These are phyloP conservation scores for Candida suzukii DNA, from an alignment of 805 yeast genomes.

Conservation along the genomic window DNA sequence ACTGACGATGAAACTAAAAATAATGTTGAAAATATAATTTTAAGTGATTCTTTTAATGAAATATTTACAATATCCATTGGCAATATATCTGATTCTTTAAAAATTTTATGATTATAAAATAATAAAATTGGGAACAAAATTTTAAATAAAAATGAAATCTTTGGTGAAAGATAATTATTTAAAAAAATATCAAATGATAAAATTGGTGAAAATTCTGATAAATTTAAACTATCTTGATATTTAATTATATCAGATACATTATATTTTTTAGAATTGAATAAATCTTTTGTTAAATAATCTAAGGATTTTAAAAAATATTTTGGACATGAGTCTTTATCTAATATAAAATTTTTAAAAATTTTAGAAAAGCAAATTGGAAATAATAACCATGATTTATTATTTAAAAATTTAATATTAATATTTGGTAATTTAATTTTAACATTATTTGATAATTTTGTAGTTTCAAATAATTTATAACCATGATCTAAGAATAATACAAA, in stretches of 20 bases:
- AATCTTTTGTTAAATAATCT: constrained; percentile 3
- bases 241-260: background rate
- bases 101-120: constrained; percentile 5
- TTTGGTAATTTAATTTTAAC: background rate
- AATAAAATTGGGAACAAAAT: constrained; percentile 8
- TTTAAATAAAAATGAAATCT: constrained; percentile 8
- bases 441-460: background rate
- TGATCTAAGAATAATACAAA: constrained; percentile 9
- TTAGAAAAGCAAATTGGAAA: constrained; percentile 15
- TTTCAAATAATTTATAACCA: constrained; percentile 13
- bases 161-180: constrained; percentile 4
- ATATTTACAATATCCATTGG: constrained; percentile 3
- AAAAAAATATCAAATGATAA: background rate
- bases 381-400: constrained; percentile 13
- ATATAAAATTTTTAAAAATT: constrained; percentile 7
- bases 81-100: constrained; percentile 1
- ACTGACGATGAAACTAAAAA: constrained; percentile 5
- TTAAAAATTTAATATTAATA: background rate
- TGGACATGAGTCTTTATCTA: constrained; percentile 10
- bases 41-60: constrained; percentile 4
- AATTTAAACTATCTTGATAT: background rate
- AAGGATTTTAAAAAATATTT: constrained; percentile 8
- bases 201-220: background rate
- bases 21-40: constrained; percentile 7
- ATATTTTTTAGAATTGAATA: background rate